Conservation (phyloP, 2,329 filamentous ascomycete genomes). For the Thelonectria blattea region DNA sequence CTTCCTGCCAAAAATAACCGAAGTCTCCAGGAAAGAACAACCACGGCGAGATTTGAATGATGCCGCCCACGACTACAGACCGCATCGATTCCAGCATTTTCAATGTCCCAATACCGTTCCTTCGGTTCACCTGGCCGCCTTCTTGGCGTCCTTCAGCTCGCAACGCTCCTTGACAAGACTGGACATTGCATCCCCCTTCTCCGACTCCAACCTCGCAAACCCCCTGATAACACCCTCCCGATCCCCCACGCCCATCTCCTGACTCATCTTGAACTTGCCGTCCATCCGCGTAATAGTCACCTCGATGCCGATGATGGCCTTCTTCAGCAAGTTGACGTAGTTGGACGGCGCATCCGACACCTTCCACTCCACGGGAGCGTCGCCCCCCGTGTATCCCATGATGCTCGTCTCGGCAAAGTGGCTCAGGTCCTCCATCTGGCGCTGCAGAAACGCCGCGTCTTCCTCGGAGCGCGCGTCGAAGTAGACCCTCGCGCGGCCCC, state of each 20-base stretch:
- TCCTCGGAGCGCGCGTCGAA: slow-evolving; percentile 54
- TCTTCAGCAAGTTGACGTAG: slow-evolving; percentile 64
- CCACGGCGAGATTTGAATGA: too few relatives aligned
- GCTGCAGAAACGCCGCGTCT: slow-evolving; percentile 52
- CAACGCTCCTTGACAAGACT: slow-evolving; percentile 41
- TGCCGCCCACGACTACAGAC: too few relatives aligned
- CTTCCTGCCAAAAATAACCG: too few relatives aligned
- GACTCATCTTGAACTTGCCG: slow-evolving; percentile 72
- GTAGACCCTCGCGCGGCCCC: slow-evolving; percentile 62
- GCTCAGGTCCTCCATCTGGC: slow-evolving; percentile 60
- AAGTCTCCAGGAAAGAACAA: too few relatives aligned
- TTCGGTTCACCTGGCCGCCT: not conserved
- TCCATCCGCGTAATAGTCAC: slow-evolving; percentile 60
- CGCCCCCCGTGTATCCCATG: slow-evolving; percentile 59
- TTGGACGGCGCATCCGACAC: slow-evolving; percentile 61
- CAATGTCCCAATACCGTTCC: too few relatives aligned
- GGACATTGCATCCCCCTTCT: slow-evolving; percentile 41
- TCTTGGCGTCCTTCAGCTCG: slow-evolving; percentile 36
- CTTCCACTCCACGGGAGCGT: slow-evolving; percentile 54
- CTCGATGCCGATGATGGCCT: slow-evolving; percentile 66
- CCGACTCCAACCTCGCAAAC: slow-evolving; percentile 49
- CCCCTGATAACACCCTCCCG: slow-evolving; percentile 62
- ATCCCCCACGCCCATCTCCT: slow-evolving; percentile 61
- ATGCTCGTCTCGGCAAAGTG: slow-evolving; percentile 56
- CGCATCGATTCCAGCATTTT: too few relatives aligned